A percentile compares a stretch with the other conserved stretches of the same genome.
phyloP scores from a whole-genome alignment of 306 rosid genomes.

The Comarum palustre region DNA sequence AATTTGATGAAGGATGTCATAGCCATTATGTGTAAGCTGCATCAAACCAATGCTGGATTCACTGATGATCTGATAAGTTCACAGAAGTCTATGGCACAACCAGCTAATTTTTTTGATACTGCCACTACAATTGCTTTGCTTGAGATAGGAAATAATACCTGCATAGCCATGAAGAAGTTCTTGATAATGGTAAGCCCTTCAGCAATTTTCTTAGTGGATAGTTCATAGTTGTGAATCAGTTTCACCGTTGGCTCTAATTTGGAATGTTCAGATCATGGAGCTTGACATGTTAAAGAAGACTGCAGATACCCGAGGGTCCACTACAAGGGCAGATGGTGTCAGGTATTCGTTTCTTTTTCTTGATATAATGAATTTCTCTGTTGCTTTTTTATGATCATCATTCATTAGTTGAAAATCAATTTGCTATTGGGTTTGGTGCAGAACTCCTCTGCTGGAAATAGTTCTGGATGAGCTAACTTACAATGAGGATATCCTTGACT shows the following conservation, averaged over 20 bases:
- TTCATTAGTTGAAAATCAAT: not conserved
- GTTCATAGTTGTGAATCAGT: slow-evolving; percentile 11
- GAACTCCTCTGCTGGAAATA: slow-evolving; percentile 71
- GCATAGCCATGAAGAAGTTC: slow-evolving; percentile 55
- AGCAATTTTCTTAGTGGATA: slow-evolving; percentile 8
- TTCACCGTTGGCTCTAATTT: slow-evolving; percentile 27
- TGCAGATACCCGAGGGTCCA: slow-evolving; percentile 62
- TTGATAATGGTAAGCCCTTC: slow-evolving; percentile 53
- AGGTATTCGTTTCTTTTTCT: slow-evolving; percentile 47
- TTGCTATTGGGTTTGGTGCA: slow-evolving; percentile 43
- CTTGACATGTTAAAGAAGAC: slow-evolving; percentile 67
- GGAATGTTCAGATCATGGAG: slow-evolving; percentile 56
- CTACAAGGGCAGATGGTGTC: slow-evolving; percentile 69
- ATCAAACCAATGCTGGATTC: slow-evolving; percentile 43
- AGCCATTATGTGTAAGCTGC: slow-evolving; percentile 52
- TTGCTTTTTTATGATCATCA: too few relatives aligned
- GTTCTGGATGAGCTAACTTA: slow-evolving; percentile 78
- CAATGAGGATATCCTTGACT: slow-evolving; percentile 42
- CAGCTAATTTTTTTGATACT: slow-evolving; percentile 28
- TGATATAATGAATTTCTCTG: not conserved
- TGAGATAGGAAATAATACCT: slow-evolving; percentile 55
- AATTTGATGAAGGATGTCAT: slow-evolving; percentile 66
- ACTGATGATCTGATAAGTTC: slow-evolving; percentile 29
- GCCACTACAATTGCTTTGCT: slow-evolving; percentile 50
- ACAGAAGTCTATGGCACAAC: slow-evolving; percentile 35